Evolutionary conservation across 2,329 filamentous ascomycete genomes (phyloP), one percentile per base, ranked within the genome.

Genomic region (Aspergillus sp.): DNA sequence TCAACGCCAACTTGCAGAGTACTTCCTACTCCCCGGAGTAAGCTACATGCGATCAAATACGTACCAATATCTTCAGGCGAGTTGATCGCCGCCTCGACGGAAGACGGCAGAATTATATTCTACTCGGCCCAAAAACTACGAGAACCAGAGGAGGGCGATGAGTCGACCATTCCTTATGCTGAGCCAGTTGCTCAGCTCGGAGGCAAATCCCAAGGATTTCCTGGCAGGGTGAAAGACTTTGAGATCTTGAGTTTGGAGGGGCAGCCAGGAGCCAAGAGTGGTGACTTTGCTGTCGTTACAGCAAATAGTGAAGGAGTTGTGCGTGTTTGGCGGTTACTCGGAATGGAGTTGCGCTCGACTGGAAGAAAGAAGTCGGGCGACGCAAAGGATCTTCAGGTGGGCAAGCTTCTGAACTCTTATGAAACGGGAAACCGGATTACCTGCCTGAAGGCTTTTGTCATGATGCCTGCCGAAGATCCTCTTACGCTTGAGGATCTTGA

Each of bases 401-500:
- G 91, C 31, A 84, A 79, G 66, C 74, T 96, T 59, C 74, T 97
- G 49, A 92, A 89, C 17, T 88, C 85, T 34, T 95, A 95, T 71
- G 90, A 93, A 77, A 97, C 93, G 23, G 88, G 89, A 50, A 93
- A 94, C 74, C 84, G 95, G 60, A 93, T 98, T 68, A 98, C 93
- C 43, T 98, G 95, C 74, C 74, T 98, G 71, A 88, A 87, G 69
- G 90, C 90, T 23, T 98, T 96, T 80, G 81, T 91, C 65, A 96
- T 98, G 92, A 85, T 91, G 76, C 85, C 88, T 69, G 81, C 78
- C 4, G 72, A 74, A 50, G 72, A 75, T 45, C 70, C 84, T 51
- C 85, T 86, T 17, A 87, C 88, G 46, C 84, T 84, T 51, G 82
- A 84, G 66, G 77, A 77, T 47, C 83, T 70, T 9, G 71, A 71